Evolutionary conservation across 2,329 filamentous ascomycete species (phyloP).

Genomic region (Pseudogymnoascus sp.): DNA sequence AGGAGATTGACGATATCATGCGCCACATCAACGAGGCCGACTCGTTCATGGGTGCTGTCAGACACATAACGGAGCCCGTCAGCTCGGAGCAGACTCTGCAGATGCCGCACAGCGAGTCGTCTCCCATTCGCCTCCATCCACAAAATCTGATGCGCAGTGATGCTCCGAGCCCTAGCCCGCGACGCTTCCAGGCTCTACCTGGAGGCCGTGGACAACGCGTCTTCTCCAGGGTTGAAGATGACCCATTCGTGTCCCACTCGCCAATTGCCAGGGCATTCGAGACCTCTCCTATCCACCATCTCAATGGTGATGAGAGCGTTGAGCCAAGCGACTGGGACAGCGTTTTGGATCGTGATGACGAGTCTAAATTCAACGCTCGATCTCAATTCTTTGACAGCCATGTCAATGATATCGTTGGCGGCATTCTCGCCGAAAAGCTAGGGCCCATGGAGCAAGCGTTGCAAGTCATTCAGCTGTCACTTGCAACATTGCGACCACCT

Average conservation of each 20-base stretch:
- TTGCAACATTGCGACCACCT: slow-evolving; percentile 51
- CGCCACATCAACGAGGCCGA: slow-evolving; percentile 69
- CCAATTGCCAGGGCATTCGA: slow-evolving; percentile 40
- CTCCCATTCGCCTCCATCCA: slow-evolving; percentile 47
- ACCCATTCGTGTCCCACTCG: slow-evolving; percentile 25
- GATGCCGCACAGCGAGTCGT: slow-evolving; percentile 32
- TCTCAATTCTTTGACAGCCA: slow-evolving; percentile 86
- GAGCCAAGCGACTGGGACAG: slow-evolving; percentile 89
- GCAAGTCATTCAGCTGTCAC: slow-evolving; percentile 63
- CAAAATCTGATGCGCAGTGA: slow-evolving; percentile 55
- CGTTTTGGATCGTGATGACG: slow-evolving; percentile 72
- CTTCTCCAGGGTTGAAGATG: slow-evolving; percentile 41
- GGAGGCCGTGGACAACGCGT: slow-evolving; percentile 40
- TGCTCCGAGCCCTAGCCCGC: slow-evolving; percentile 66
- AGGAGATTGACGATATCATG: slow-evolving; percentile 92
- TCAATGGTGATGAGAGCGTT: slow-evolving; percentile 56
- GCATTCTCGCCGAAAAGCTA: slow-evolving; percentile 67
- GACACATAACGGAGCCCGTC: slow-evolving; percentile 50
- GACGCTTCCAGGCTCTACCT: slow-evolving; percentile 42
- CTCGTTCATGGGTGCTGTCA: slow-evolving; percentile 53
- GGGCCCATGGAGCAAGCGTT: slow-evolving; percentile 76
- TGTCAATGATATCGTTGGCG: slow-evolving; percentile 78
- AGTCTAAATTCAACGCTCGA: slow-evolving; percentile 72
- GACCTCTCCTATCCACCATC: slow-evolving; percentile 52
- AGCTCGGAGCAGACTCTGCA: slow-evolving; percentile 8